phyloP scores from a whole-genome alignment of 768 basidiomycete species.

The Boletus subcaerulescens region DNA sequence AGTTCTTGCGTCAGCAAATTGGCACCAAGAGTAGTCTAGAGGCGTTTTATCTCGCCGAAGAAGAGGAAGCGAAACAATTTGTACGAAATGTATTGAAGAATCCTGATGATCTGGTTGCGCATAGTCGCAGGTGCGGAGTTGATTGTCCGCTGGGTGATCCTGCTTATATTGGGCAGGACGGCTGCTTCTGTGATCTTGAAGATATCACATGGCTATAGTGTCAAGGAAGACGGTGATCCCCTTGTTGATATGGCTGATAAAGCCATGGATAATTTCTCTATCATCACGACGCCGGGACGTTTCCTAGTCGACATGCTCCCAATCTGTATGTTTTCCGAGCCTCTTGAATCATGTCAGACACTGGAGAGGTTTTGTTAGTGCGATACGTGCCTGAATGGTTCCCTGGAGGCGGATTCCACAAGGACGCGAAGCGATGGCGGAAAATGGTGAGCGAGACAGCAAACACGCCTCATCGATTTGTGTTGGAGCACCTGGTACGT shows the following conservation, averaged over 20 bases:
- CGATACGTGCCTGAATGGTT: slow-evolving; percentile 21
- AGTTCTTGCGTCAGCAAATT: slow-evolving; percentile 4
- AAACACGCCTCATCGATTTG: slow-evolving; percentile 1
- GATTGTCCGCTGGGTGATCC: background rate
- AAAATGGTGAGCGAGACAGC: slow-evolving; percentile 2
- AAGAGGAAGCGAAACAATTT: slow-evolving; percentile 3
- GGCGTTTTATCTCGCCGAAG: slow-evolving; percentile 2
- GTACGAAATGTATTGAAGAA: background rate
- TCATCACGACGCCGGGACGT: background rate
- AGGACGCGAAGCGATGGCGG: slow-evolving; percentile 3
- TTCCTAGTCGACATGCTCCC: slow-evolving; percentile 13
- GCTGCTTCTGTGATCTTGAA: slow-evolving; percentile 34
- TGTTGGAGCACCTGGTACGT: slow-evolving; percentile 16
- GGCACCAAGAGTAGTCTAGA: slow-evolving; percentile 5
- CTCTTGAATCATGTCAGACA: too few species aligned
- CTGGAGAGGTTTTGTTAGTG: slow-evolving; percentile 1
- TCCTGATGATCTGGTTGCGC: slow-evolving; percentile 1
- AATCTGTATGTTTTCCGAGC: background rate
- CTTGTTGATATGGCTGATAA: slow-evolving; percentile 29
- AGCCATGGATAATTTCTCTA: slow-evolving; percentile 15
- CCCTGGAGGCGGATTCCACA: slow-evolving; percentile 20
- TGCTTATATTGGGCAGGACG: slow-evolving; percentile 22
- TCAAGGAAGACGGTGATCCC: slow-evolving; percentile 30
- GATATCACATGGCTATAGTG: slow-evolving; percentile 36
- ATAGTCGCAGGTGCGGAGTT: slow-evolving; percentile 4